A percentile compares a stretch with the other conserved stretches of the same genome.
These are phyloP conservation scores for Pelargonium citronellum DNA, from an alignment of 441 rosid genomes.

Conservation along the genomic window DNA sequence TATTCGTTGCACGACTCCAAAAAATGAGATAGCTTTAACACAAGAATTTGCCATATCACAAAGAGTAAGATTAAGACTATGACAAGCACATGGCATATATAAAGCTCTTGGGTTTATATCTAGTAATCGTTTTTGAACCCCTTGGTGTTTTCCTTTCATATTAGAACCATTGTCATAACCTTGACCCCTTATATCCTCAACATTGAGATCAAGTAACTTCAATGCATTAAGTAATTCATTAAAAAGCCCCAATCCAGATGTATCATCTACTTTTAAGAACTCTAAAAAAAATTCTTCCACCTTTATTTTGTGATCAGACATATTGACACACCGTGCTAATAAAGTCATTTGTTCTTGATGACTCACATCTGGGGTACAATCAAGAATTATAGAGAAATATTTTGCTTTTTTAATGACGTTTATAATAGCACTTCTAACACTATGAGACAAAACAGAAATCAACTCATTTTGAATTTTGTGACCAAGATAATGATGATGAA, in stretches of 20 bases:
- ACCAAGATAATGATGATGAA: constrained; percentile 2
- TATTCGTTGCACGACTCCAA: background rate
- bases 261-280: background rate
- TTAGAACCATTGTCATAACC: background rate
- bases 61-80: background rate
- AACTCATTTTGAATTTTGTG: background rate
- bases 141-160: background rate
- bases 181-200: background rate
- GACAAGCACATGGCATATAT: background rate
- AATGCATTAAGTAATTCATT: background rate
- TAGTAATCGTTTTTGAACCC: background rate
- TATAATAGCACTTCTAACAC: background rate
- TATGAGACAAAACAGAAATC: background rate
- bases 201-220: background rate
- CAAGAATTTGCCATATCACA: background rate
- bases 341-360: constrained; percentile 2
- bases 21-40: background rate
- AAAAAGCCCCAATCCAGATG: background rate
- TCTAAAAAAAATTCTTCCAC: background rate
- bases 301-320: background rate
- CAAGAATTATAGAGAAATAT: background rate
- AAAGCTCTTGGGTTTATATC: background rate
- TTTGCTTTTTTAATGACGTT: background rate
- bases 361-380: background rate
- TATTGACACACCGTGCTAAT: background rate